Base-by-base conservation (phyloP, 2,329 filamentous ascomycete species). In the Diaporthe citrichinensis region DNA sequence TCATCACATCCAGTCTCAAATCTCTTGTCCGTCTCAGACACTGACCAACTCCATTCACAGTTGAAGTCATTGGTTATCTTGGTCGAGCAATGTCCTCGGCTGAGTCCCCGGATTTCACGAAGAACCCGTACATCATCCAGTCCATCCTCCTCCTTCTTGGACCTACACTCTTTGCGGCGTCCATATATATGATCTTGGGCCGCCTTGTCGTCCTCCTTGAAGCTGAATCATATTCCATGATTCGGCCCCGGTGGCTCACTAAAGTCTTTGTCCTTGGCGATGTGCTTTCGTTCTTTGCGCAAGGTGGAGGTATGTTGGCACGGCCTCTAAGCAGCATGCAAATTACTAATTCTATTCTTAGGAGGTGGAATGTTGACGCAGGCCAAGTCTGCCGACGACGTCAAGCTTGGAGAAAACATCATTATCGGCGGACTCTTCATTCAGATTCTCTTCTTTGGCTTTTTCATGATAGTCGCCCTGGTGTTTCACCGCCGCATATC, bases 201-300 rank as follows among this genome's bases (percentile, higher is more conserved):
- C 71, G 74, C 6, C 31, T 76, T 10, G 58, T 76, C 41, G 57
- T 44, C 17, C 59, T 76, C 25, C 71, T 73, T 4, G 49, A 73
- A 44, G 74, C 53, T 7, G 58, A 67, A 1, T 34, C 23, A 5
- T 55, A 73, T 49, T 76, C 74, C 4, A 36, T 73, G 23, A 46
- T 73, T 49, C 28, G 36, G 23, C 71, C 74, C n/a, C 31, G 20
- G 6, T 53, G 69, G 61, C 71, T 76, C n/a, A 76, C 69, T 25
- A 76, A 76, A n/a, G 59, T 73, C 3, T 76, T 76, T 12, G 69
- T 76, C 59, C 34, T 61, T 15, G 74, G 71, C 7, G 74, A 76
- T 28, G 17, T 76, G 12, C 25, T 76, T 12, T 76, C 74, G 3
- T 76, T 76, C 53, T 53, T 73, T 34, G 44, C 68, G 10, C 73